phyloP scores from a whole-genome alignment of 1,284 basidiomycete species.

The Moesziomyces antarcticus region DNA sequence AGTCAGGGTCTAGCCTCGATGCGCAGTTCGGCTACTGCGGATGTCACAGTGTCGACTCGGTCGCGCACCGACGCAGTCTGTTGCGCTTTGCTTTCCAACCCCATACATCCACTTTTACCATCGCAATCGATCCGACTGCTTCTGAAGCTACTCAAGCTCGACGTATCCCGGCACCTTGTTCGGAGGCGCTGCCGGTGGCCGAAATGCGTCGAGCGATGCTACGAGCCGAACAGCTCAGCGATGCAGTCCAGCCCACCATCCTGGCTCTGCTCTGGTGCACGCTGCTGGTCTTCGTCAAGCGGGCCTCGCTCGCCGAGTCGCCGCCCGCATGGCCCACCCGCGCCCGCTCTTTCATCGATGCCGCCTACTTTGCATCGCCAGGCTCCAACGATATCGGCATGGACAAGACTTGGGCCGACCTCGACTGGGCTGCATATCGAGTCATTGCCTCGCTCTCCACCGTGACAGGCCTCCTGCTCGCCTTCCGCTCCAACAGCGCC shows the following conservation, averaged over 20 bases:
- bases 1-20: background rate
- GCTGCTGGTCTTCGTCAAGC: constrained; percentile 21
- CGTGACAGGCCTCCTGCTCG: constrained; percentile 44
- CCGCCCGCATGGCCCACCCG: constrained; percentile 7
- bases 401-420: constrained; percentile 23
- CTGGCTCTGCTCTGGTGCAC: constrained; percentile 33
- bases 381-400: background rate
- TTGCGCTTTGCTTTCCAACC: too few relatives aligned
- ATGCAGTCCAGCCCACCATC: constrained; percentile 28
- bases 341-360: constrained; percentile 15
- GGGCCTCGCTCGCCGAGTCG: background rate
- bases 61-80: too few relatives aligned
- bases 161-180: too few relatives aligned
- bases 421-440: constrained; percentile 38
- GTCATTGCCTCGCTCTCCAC: constrained; percentile 34
- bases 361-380: background rate
- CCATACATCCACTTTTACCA: too few relatives aligned
- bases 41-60: too few relatives aligned
- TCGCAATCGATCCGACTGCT: too few relatives aligned
- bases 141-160: too few relatives aligned
- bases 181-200: background rate
- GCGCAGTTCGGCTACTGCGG: too few relatives aligned
- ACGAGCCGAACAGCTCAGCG: constrained; percentile 4
- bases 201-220: background rate
- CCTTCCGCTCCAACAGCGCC: constrained; percentile 45